These are phyloP conservation scores for Saturnispora quitensis DNA, from an alignment of 805 yeast genomes.

Conservation along the genomic window DNA sequence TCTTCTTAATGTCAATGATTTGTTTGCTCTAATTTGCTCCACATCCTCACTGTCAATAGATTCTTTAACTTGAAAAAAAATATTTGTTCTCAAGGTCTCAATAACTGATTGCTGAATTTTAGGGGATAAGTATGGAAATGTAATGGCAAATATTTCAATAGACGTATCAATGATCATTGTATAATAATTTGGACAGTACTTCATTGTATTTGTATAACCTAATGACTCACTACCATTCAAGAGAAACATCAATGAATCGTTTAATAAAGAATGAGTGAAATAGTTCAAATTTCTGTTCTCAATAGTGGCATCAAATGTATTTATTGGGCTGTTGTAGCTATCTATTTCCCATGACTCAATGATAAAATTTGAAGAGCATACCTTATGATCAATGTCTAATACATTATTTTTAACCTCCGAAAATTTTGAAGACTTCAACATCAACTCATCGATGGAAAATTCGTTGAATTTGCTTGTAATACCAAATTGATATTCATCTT, in stretches of 20 bases:
- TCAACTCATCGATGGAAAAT: slow-evolving; percentile 26
- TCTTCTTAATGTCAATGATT: slow-evolving; percentile 19
- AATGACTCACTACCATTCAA: slow-evolving; percentile 18
- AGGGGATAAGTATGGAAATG: slow-evolving; percentile 61
- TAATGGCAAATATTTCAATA: slow-evolving; percentile 61
- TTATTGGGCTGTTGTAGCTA: slow-evolving; percentile 20
- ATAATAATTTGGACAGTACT: slow-evolving; percentile 34
- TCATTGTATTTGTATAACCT: slow-evolving; percentile 30
- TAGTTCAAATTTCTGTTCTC: slow-evolving; percentile 32
- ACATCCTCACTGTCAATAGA: slow-evolving; percentile 8
- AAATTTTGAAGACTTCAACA: slow-evolving; percentile 17
- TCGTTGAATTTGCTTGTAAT: slow-evolving; percentile 33
- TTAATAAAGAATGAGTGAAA: slow-evolving; percentile 31
- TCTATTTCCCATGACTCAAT: slow-evolving; percentile 26
- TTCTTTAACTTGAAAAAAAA: slow-evolving; percentile 33
- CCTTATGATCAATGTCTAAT: slow-evolving; percentile 22
- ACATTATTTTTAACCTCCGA: slow-evolving; percentile 1
- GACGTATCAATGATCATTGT: slow-evolving; percentile 65
- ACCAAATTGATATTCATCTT: slow-evolving; percentile 35
- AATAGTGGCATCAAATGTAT: slow-evolving; percentile 18
- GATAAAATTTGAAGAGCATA: slow-evolving; percentile 19
- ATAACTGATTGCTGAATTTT: slow-evolving; percentile 84
- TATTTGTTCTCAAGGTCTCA: slow-evolving; percentile 59
- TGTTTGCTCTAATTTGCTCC: slow-evolving; percentile 7
- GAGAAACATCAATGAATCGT: slow-evolving; percentile 33